Evolutionary conservation across 2,329 filamentous ascomycete genomes (phyloP).

Genomic region (Arthrobotrys iridis): DNA sequence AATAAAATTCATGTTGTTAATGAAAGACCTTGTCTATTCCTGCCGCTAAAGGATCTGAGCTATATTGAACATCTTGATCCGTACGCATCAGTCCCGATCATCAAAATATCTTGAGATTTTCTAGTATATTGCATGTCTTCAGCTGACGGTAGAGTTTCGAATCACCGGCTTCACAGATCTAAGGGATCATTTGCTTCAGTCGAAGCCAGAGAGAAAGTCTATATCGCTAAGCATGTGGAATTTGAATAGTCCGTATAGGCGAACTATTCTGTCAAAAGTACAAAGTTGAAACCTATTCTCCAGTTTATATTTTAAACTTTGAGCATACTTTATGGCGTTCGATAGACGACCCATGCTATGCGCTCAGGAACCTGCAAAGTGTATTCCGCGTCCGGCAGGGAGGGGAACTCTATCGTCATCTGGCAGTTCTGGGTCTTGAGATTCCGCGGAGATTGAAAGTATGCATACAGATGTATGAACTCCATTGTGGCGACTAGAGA

Average conservation of each 20-base stretch:
- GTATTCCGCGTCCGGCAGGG: slow-evolving; percentile 10
- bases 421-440: too few species aligned
- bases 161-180: neutral
- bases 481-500: too few species aligned
- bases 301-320: neutral
- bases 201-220: neutral
- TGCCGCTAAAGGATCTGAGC: too few species aligned
- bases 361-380: slow-evolving; percentile 24
- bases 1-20: neutral
- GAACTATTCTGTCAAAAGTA: neutral
- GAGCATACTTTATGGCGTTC: too few species aligned
- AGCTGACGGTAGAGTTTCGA: neutral
- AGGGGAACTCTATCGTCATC: neutral
- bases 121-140: neutral
- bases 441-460: neutral
- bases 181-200: neutral
- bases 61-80: too few species aligned
- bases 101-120: neutral
- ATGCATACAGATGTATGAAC: too few species aligned
- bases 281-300: neutral
- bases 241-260: neutral
- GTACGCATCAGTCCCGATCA: neutral
- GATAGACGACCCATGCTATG: neutral
- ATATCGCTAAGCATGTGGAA: neutral
- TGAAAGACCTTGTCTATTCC: neutral